Evolutionary conservation across 164 flowering plant genomes (phyloP), one percentile per base, ranked within the genome.

Genomic region (Paratinospora sagittata): DNA sequence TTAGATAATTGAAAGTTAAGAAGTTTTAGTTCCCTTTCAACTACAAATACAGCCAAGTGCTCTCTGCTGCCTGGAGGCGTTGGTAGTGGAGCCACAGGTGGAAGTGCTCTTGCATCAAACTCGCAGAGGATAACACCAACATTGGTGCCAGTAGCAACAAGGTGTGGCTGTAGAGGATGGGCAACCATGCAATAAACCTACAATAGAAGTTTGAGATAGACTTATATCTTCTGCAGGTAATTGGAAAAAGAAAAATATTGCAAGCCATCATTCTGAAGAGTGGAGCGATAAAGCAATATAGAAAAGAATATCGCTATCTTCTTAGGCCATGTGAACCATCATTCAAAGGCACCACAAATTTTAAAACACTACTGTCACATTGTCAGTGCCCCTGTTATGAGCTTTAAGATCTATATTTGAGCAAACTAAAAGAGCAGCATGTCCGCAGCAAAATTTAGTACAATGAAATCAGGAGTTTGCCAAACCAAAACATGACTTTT

Each of bases 131-230:
- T 93, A 73, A 93, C 82, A 79, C 99, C 98, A 75, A 91, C 75
- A 80, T 91, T 96, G 78, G 96, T 90, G 73, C 99, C 99, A 79
- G 97, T 88, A 68, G 92, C 98, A 79, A 93, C 98, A 79, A 96
- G 92, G 74, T 95, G 97, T 52, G 99, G 99, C 73, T 95, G 99
- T 70, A 95, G 80, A 74, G 98, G 84, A 89, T 95, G 99, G 67
- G 97, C 96, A 81, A 85, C 93, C 99, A 95, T 95, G 77, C 96
- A 92, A 80, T 88, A 92, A 39, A 91, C 98, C 99, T 92, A 85
- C 77, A 82, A 66, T 13, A 74, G 73, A 65, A 79, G 70, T 7
- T 49, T 1, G 63, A 37, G 27, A 61, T 11, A 16, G 13, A 14
- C 14, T 49, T 3, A 55, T 30, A 63, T 26, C 39, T 30, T 27